phyloP scores from a whole-genome alignment of 129 eudicot genomes.

The Ambrosia trifida region DNA sequence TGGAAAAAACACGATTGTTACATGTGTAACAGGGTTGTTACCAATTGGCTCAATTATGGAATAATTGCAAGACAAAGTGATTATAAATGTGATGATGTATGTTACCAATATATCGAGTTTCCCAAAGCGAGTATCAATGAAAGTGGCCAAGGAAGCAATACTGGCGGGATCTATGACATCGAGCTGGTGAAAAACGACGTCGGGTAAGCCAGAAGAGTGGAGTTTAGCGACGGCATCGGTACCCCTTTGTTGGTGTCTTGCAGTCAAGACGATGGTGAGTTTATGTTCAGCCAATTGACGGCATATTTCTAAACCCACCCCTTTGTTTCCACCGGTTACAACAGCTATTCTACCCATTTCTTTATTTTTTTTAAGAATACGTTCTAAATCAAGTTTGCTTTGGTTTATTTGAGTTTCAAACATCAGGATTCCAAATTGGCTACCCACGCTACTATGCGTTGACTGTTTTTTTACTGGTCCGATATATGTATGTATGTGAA shows the following conservation, averaged over 20 bases:
- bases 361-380: too few species aligned
- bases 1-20: too few species aligned
- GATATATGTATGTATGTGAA: too few species aligned
- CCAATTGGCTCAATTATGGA: too few species aligned
- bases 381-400: background rate
- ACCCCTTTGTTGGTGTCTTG: slow-evolving; percentile 41
- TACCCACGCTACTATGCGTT: too few species aligned
- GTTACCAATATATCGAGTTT: slow-evolving; percentile 45
- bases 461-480: too few species aligned
- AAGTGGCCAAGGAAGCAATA: slow-evolving; percentile 30
- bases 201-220: slow-evolving; percentile 27
- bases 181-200: slow-evolving; percentile 46
- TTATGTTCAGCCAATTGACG: slow-evolving; percentile 32
- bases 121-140: slow-evolving; percentile 28
- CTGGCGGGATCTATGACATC: slow-evolving; percentile 39
- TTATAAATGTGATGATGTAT: background rate
- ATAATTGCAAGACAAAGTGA: too few species aligned
- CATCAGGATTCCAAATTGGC: too few species aligned
- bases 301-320: slow-evolving; percentile 46
- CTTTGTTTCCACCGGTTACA: slow-evolving; percentile 55
- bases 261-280: slow-evolving; percentile 37
- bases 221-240: slow-evolving; percentile 32
- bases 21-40: too few species aligned
- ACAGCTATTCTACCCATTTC: slow-evolving; percentile 44
- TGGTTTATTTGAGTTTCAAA: background rate